Percentiles rank a stretch among this genome's conserved stretches.
Evolutionary conservation across 495 filamentous ascomycete species (phyloP).

Genomic region (Cenococcum geophilum): DNA sequence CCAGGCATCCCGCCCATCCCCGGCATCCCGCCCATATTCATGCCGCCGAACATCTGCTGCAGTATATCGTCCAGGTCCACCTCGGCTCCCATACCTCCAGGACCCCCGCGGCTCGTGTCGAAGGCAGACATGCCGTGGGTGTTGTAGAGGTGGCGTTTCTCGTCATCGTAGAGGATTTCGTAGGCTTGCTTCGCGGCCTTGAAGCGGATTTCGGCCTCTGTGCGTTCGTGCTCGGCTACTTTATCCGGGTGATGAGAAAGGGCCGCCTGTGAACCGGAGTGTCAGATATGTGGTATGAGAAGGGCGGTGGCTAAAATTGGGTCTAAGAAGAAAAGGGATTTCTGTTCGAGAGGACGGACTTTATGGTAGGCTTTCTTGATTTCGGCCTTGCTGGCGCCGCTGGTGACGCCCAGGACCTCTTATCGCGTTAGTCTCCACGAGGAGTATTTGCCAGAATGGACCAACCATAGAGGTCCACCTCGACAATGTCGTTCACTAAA

Average conservation of each 20-base stretch:
- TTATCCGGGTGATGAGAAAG: slow-evolving; percentile 91
- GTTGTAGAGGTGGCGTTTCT: slow-evolving; percentile 87
- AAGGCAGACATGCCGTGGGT: slow-evolving; percentile 95
- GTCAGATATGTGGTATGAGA: too few relatives aligned
- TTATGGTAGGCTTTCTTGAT: slow-evolving; percentile 98
- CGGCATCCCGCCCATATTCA: slow-evolving; percentile 53
- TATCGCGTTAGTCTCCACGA: slow-evolving; percentile 19
- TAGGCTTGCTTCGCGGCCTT: slow-evolving; percentile 89
- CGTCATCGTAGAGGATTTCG: slow-evolving; percentile 93
- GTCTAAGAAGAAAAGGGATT: too few relatives aligned
- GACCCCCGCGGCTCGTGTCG: slow-evolving; percentile 51
- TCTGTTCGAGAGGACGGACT: slow-evolving; percentile 51
- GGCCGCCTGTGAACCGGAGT: slow-evolving; percentile 60
- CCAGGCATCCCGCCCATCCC: slow-evolving; percentile 43
- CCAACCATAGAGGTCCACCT: slow-evolving; percentile 63
- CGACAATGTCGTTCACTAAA: slow-evolving; percentile 32
- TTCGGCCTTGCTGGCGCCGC: slow-evolving; percentile 66
- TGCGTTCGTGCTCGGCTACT: slow-evolving; percentile 79
- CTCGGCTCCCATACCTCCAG: slow-evolving; percentile 57
- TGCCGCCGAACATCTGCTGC: slow-evolving; percentile 81
- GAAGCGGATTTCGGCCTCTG: slow-evolving; percentile 79
- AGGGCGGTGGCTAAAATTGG: too few relatives aligned
- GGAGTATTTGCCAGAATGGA: slow-evolving; percentile 17
- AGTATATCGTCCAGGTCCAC: slow-evolving; percentile 87
- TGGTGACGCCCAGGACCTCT: slow-evolving; percentile 74